Evolutionary conservation across 2,329 filamentous ascomycete species (phyloP).

Genomic region (Ceratocystis papillata): DNA sequence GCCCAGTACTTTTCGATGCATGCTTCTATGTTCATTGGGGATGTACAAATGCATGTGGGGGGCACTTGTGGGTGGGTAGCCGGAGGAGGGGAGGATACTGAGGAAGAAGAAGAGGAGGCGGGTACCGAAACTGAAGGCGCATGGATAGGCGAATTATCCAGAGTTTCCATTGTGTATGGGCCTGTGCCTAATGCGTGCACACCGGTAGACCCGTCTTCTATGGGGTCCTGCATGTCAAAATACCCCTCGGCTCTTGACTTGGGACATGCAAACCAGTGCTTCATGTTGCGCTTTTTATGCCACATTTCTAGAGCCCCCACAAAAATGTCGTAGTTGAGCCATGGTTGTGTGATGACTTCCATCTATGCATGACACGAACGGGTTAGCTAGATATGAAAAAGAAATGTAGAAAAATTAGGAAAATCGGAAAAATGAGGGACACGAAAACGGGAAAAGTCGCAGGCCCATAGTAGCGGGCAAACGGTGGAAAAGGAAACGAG

Average conservation of each 20-base stretch:
- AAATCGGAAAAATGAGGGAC: background rate
- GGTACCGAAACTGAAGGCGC: background rate
- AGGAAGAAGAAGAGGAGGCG: background rate
- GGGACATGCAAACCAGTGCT: constrained; percentile 8
- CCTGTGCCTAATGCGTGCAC: background rate
- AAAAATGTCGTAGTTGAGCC: constrained; percentile 12
- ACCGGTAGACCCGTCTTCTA: background rate
- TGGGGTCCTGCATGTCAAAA: background rate
- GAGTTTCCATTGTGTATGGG: background rate
- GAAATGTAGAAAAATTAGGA: background rate
- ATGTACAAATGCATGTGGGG: background rate
- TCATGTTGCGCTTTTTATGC: constrained; percentile 9
- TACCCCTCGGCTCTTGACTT: background rate
- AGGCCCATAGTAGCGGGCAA: background rate
- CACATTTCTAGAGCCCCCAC: constrained; percentile 14
- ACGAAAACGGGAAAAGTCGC: too few relatives aligned
- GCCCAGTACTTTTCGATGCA: background rate
- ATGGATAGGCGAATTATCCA: background rate
- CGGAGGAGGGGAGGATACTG: background rate
- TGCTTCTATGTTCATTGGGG: background rate
- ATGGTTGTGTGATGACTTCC: constrained; percentile 6
- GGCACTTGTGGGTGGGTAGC: background rate
- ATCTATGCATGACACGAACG: background rate
- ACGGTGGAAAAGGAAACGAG: background rate
- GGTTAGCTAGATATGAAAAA: background rate